Conservation (phyloP, 345 rosid species). For the rapeseed (Brassica napus) region DNA sequence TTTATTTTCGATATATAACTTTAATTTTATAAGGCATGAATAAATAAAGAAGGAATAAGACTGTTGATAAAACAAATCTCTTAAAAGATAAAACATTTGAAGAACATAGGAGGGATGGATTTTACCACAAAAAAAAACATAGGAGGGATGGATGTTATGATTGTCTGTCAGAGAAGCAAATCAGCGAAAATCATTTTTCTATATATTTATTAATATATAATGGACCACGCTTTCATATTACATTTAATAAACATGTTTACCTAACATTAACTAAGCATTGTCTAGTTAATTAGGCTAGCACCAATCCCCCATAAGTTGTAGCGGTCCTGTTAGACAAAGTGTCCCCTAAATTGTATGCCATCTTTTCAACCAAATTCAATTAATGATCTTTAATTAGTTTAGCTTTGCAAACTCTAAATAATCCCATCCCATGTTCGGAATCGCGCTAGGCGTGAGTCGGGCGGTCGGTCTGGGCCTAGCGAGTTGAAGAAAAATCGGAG, state of each 20-base stretch:
- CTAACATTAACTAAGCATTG: constrained; percentile 46
- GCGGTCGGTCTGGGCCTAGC: too few species aligned
- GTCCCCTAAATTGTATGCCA: constrained; percentile 71
- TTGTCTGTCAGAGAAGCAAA: constrained; percentile 39
- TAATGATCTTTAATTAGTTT: constrained; percentile 15
- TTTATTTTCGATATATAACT: background rate
- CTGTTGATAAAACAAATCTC: background rate
- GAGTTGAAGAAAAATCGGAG: too few species aligned
- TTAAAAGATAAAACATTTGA: constrained; percentile 12
- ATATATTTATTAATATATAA: constrained; percentile 17
- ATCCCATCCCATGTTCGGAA: background rate
- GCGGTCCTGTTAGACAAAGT: constrained; percentile 56
- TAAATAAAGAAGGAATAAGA: background rate
- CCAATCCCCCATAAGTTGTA: constrained; percentile 43
- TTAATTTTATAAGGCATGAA: background rate
- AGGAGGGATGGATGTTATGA: constrained; percentile 38
- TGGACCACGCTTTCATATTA: constrained; percentile 24
- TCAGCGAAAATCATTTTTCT: constrained; percentile 26
- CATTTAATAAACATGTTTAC: constrained; percentile 50
- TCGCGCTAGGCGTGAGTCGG: too few species aligned
- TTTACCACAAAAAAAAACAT: constrained; percentile 25
- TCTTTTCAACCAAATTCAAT: background rate
- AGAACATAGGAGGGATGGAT: constrained; percentile 34
- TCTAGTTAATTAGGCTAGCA: constrained; percentile 36
- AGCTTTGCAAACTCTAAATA: constrained; percentile 35